Evolutionary conservation across 208 protist species (phyloP).

Genomic region (Acanthamoeba polyphaga): DNA sequence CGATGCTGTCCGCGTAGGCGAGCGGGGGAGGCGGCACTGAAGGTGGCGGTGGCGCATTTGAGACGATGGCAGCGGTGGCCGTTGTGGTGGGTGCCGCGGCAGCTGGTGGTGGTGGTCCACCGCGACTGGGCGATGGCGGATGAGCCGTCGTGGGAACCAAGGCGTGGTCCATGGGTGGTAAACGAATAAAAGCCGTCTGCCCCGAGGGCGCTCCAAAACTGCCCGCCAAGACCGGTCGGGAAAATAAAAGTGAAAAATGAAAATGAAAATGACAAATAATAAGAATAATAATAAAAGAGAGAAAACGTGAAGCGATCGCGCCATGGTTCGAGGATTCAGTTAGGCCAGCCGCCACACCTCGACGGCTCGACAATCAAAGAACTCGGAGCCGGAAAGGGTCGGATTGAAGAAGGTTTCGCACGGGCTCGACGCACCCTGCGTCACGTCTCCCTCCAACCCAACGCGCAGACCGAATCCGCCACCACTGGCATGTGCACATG

Average conservation of each 20-base stretch:
- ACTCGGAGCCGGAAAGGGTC: neutral
- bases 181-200: neutral
- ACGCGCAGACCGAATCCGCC: conserved; percentile 53
- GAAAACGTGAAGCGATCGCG: too few species aligned
- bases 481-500: neutral
- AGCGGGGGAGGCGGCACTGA: neutral
- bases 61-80: neutral
- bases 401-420: conserved; percentile 45
- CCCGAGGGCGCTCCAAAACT: too few species aligned
- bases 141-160: neutral
- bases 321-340: neutral
- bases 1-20: neutral
- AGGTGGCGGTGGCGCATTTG: neutral
- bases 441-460: conserved; percentile 31
- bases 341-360: conserved; percentile 42
- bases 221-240: neutral
- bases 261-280: too few species aligned
- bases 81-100: too few species aligned
- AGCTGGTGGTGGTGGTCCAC: neutral
- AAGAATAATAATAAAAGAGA: too few species aligned
- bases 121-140: neutral
- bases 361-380: neutral
- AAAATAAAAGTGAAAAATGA: neutral
- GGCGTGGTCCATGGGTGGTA: neutral
- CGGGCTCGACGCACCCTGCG: conserved; percentile 25